These are phyloP conservation scores for Fusarium redolens DNA, from an alignment of 2,329 filamentous ascomycete species.

Conservation along the genomic window DNA sequence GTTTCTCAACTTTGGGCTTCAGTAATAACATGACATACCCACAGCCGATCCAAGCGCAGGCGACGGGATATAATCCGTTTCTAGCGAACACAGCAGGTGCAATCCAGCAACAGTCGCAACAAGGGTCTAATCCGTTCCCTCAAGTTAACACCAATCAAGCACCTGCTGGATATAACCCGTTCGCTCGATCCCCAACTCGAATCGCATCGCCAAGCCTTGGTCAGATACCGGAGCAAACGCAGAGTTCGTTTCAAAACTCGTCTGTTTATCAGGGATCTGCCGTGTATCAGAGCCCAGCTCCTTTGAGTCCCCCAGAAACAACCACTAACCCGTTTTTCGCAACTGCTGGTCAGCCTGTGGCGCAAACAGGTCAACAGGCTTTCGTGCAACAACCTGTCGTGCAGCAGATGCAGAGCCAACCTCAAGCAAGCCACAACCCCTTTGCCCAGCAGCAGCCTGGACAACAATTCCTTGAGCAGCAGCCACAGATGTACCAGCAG, in stretches of 20 bases:
- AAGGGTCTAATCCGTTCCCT: slow-evolving; percentile 46
- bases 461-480: slow-evolving; percentile 39
- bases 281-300: slow-evolving; percentile 50
- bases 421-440: slow-evolving; percentile 39
- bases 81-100: slow-evolving; percentile 53
- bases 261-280: slow-evolving; percentile 45
- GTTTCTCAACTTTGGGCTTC: slow-evolving; percentile 54
- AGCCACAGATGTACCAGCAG: slow-evolving; percentile 41
- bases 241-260: slow-evolving; percentile 55
- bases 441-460: slow-evolving; percentile 44
- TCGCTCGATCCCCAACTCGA: slow-evolving; percentile 60
- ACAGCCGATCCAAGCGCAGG: slow-evolving; percentile 52
- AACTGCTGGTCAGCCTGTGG: slow-evolving; percentile 43
- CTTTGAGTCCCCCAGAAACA: slow-evolving; percentile 42
- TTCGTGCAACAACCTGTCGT: slow-evolving; percentile 42
- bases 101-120: slow-evolving; percentile 50
- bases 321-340: slow-evolving; percentile 54
- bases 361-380: slow-evolving; percentile 42
- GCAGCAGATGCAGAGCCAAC: slow-evolving; percentile 35
- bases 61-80: slow-evolving; percentile 65
- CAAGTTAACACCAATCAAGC: slow-evolving; percentile 54
- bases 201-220: slow-evolving; percentile 62
- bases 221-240: slow-evolving; percentile 65
- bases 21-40: slow-evolving; percentile 59
- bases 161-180: slow-evolving; percentile 59